Conservation (phyloP, 179 eudicot species). For the Kewa caespitosa region DNA sequence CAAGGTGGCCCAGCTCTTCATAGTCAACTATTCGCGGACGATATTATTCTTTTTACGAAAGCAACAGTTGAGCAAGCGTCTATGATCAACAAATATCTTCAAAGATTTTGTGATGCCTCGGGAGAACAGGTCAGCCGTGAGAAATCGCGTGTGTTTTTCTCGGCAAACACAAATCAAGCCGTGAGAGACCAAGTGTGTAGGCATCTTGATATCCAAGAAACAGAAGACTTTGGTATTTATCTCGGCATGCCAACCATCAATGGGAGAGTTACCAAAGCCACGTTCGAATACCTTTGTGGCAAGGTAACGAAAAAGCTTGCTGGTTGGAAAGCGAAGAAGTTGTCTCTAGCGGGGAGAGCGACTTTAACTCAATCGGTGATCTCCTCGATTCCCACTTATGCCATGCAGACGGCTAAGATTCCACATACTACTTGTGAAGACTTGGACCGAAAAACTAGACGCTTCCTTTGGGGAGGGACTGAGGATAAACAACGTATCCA, state of each 20-base stretch:
- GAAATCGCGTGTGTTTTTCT: not conserved
- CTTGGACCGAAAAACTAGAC: not conserved
- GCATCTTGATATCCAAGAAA: not conserved
- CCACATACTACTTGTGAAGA: not conserved
- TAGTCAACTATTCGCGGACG: conserved; percentile 17
- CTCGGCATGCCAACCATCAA: not conserved
- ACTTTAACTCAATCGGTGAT: not conserved
- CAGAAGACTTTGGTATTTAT: not conserved
- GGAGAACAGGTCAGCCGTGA: not conserved
- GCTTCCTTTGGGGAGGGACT: not conserved
- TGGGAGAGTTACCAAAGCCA: not conserved
- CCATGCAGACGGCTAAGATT: not conserved
- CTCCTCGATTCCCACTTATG: not conserved
- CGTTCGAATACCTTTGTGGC: not conserved
- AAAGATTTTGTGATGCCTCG: not conserved
- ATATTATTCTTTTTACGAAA: not conserved
- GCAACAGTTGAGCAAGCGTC: not conserved
- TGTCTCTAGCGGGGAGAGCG: not conserved
- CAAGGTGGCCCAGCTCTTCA: not conserved
- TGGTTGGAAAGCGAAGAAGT: not conserved
- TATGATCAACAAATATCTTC: not conserved
- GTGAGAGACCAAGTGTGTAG: not conserved
- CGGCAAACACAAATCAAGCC: accelerated
- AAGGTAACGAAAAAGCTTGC: not conserved
- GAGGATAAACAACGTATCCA: not conserved